These are phyloP conservation scores for Colletotrichum sp. DNA, from an alignment of 2,329 filamentous ascomycete genomes.

Conservation along the genomic window DNA sequence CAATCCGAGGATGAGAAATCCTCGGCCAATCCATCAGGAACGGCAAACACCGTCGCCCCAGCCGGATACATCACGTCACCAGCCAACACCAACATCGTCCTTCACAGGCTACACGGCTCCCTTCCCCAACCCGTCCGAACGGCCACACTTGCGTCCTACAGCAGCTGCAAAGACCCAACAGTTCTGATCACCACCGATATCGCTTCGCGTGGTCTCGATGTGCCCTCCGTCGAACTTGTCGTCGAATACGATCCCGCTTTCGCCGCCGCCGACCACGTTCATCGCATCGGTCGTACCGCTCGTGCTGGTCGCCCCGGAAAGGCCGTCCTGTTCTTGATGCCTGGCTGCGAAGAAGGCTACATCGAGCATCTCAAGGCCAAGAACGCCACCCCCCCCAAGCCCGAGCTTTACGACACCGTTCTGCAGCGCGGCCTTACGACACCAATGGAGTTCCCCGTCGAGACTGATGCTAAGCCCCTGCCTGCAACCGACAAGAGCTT, in stretches of 20 bases:
- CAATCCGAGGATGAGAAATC: conserved; percentile 21
- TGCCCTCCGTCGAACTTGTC: conserved; percentile 93
- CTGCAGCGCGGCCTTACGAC: conserved; percentile 70
- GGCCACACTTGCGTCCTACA: conserved; percentile 82
- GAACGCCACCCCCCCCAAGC: conserved; percentile 47
- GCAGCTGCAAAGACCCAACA: conserved; percentile 73
- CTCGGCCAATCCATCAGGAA: conserved; percentile 26
- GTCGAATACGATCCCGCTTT: conserved; percentile 97
- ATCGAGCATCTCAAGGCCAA: conserved; percentile 68
- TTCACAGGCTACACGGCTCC: conserved; percentile 91
- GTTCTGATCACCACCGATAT: conserved; percentile 95
- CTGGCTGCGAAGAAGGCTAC: conserved; percentile 92
- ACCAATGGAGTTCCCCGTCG: conserved; percentile 69
- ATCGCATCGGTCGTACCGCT: conserved; percentile 92
- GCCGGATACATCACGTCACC: conserved; percentile 76
- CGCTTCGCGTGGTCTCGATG: conserved; percentile 91
- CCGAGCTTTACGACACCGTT: conserved; percentile 58
- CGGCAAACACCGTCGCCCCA: conserved; percentile 67
- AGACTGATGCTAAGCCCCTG: conserved; percentile 61
- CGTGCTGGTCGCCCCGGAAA: conserved; percentile 89
- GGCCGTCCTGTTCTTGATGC: conserved; percentile 87
- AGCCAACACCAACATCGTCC: conserved; percentile 73
- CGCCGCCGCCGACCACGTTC: conserved; percentile 89
- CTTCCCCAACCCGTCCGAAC: conserved; percentile 87
- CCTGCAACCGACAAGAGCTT: conserved; percentile 49